Evolutionary conservation across 352 stramenopile species (phyloP), one percentile per base, ranked within the genome.

Genomic region (Thraustochytrium sp.): DNA sequence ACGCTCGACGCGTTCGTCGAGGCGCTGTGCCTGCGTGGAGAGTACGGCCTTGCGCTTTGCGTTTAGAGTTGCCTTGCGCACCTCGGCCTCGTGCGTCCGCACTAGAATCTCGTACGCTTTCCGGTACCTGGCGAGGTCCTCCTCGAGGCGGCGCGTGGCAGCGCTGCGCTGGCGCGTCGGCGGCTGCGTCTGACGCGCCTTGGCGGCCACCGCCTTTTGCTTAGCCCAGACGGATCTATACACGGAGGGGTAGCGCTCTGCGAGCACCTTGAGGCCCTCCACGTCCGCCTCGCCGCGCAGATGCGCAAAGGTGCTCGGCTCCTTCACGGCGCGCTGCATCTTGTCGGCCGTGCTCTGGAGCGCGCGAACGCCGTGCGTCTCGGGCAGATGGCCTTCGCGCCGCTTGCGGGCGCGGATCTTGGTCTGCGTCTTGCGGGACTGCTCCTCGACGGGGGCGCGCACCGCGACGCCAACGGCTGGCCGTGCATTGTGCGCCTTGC

Each of bases 21-120:
- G 53, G 9, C 38, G n/a, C 16, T 18, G 49, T 23, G 44, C 13
- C 18, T 53, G 26, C 23, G 23, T 37, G 11, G 49, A 21, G 9
- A 82, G 48, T 9, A 13, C 46, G 5, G 72, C 72, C 8, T 16
- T 21, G n/a, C 72, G 48, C 34, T 68, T 82, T 11, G 36, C 37
- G 13, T 26, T 23, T 5, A 72, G 21, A 23, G 48, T 37, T 23
- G 31, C 26, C 42, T 51, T 68, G 34, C 72, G 48, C 48, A 82
- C 36, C 18, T 82, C 72, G 11, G 72, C 72, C 18, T 82, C 72
- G 49, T 61, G 48, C 21, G 37, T 54, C n/a, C 46, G 78, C 16
- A 51, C 55, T 21, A 82, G 46, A 56, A 76, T 46, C 36, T 37
- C 11, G 74, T 82, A 82, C 37, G 74, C 74, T 11, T 73, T 42